Conservation (phyloP, 495 filamentous ascomycete species). For the Neurospora sp. region DNA sequence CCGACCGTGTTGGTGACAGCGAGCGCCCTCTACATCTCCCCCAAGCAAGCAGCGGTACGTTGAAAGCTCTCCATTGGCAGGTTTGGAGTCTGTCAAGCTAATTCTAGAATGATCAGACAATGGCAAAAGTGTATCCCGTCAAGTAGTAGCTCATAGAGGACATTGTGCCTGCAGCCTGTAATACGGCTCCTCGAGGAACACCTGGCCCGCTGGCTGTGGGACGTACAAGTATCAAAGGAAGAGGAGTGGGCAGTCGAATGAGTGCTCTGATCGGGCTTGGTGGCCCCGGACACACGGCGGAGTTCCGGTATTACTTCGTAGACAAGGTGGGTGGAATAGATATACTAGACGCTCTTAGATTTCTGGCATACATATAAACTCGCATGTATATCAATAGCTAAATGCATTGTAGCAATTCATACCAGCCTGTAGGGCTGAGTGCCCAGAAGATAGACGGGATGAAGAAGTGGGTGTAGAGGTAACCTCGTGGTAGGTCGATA, state of each 20-base stretch:
- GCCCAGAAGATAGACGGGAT: not conserved
- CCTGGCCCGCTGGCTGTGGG: not conserved
- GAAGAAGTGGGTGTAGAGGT: not conserved
- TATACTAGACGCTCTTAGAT: not conserved
- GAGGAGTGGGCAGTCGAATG: not conserved
- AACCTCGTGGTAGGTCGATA: not conserved
- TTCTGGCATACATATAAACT: not conserved
- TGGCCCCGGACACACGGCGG: not conserved
- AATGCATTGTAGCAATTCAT: not conserved
- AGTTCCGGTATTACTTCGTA: not conserved
- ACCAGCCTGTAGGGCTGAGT: not conserved
- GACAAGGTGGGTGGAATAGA: not conserved
- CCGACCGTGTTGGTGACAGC: conserved; percentile 24
- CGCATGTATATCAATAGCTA: not conserved
- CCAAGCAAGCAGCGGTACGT: conserved; percentile 68
- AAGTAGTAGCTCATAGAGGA: conserved; percentile 10
- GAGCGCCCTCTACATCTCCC: conserved; percentile 82
- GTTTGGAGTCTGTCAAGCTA: not conserved
- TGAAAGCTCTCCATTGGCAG: not conserved
- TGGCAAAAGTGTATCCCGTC: conserved; percentile 35
- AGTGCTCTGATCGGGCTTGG: not conserved
- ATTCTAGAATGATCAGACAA: conserved; percentile 19
- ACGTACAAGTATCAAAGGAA: not conserved
- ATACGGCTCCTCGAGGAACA: not conserved
- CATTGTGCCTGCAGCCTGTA: not conserved